Percentiles rank a stretch among this genome's conserved stretches.
Evolutionary conservation across 2,329 filamentous ascomycete species (phyloP).

Genomic region (Bipolaris gigantea): DNA sequence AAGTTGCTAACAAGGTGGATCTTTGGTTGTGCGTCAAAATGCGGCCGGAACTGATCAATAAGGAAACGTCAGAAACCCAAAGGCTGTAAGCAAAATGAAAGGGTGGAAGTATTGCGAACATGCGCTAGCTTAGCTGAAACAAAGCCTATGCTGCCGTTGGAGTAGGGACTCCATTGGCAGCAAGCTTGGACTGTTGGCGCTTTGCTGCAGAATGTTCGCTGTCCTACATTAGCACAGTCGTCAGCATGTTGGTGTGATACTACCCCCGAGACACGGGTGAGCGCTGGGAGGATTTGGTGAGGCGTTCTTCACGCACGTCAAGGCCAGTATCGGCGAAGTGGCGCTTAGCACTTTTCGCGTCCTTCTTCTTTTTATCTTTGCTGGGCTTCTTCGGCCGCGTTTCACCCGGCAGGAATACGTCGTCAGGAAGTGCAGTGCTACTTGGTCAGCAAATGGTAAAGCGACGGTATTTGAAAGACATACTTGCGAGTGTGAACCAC

Average conservation of each 20-base stretch:
- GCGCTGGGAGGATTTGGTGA: slow-evolving; percentile 23
- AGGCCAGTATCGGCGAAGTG: slow-evolving; percentile 49
- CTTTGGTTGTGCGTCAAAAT: slow-evolving; percentile 15
- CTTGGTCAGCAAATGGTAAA: slow-evolving; percentile 20
- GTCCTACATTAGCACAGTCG: slow-evolving; percentile 43
- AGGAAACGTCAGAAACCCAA: slow-evolving; percentile 30
- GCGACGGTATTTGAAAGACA: slow-evolving; percentile 39
- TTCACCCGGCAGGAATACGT: slow-evolving; percentile 85
- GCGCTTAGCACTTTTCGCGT: slow-evolving; percentile 45
- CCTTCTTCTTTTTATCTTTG: slow-evolving; percentile 46
- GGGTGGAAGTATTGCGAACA: slow-evolving; percentile 28
- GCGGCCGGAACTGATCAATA: slow-evolving; percentile 29
- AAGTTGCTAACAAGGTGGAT: slow-evolving; percentile 13
- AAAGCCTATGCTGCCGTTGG: slow-evolving; percentile 34
- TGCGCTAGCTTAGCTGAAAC: slow-evolving; percentile 36
- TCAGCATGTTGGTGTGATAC: slow-evolving; percentile 34
- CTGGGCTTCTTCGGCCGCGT: slow-evolving; percentile 48
- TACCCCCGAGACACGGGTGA: slow-evolving; percentile 22
- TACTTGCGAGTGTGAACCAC: slow-evolving; percentile 87
- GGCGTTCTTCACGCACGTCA: slow-evolving; percentile 48
- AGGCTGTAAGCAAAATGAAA: slow-evolving; percentile 14
- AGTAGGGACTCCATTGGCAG: slow-evolving; percentile 34
- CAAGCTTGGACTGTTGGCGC: slow-evolving; percentile 35
- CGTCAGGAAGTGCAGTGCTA: slow-evolving; percentile 84
- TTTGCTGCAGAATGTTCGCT: slow-evolving; percentile 39